phyloP scores from a whole-genome alignment of 148 eudicot genomes.

The Gaultheria prostrata region DNA sequence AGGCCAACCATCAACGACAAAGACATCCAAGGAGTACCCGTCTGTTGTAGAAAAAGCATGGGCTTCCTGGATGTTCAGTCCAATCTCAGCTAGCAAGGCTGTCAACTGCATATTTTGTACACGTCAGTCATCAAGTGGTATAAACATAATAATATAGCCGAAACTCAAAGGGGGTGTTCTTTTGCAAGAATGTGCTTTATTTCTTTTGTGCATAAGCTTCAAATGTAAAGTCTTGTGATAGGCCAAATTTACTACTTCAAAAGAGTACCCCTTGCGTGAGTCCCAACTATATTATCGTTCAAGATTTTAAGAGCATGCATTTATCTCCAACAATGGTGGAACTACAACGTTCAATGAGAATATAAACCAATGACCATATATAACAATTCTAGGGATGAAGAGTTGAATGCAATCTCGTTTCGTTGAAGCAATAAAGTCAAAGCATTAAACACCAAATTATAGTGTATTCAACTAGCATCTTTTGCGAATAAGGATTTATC shows the following conservation, averaged over 20 bases:
- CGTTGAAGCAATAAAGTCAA: not conserved
- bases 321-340: not conserved
- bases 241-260: not conserved
- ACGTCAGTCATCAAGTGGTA: slow-evolving; percentile 12
- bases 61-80: slow-evolving; percentile 85
- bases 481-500: not conserved
- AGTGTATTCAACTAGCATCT: not conserved
- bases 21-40: slow-evolving; percentile 80
- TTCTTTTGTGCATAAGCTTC: not conserved
- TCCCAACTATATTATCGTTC: not conserved
- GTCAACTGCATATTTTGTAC: slow-evolving; percentile 56
- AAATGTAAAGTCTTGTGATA: not conserved
- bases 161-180: not conserved
- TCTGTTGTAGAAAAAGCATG: slow-evolving; percentile 78
- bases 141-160: not conserved
- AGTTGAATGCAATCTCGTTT: slow-evolving; percentile 1
- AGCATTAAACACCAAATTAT: not conserved
- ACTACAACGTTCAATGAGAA: not conserved
- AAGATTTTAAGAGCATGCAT: not conserved
- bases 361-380: not conserved
- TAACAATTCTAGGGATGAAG: not conserved
- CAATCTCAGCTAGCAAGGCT: slow-evolving; percentile 62
- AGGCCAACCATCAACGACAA: slow-evolving; percentile 90
- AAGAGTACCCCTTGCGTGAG: not conserved
- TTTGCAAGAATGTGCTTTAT: not conserved